These are phyloP conservation scores for Schizochytrium sp. DNA, from an alignment of 108 stramenopile genomes.

Conservation along the genomic window DNA sequence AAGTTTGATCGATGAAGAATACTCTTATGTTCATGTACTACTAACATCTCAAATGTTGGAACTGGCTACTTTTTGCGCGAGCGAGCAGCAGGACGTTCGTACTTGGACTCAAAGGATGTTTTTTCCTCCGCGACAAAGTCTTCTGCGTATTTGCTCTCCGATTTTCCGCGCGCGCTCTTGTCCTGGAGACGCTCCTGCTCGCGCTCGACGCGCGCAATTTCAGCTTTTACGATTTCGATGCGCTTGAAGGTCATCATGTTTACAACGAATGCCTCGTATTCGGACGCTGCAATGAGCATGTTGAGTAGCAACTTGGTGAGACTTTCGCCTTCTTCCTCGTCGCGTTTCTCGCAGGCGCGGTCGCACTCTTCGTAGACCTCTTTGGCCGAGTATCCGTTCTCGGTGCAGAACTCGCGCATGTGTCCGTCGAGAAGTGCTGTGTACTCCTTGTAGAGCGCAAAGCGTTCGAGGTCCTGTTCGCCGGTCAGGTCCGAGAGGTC, in stretches of 20 bases:
- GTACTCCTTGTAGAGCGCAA: neutral
- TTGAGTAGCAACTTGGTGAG: neutral
- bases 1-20: no score
- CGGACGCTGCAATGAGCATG: neutral
- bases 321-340: neutral
- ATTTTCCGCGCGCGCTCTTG: neutral
- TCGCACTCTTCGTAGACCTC: conserved; percentile 4
- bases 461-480: conserved; percentile 2
- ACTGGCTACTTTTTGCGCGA: no score
- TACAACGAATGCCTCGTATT: neutral
- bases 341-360: neutral
- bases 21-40: no score
- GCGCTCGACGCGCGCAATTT: neutral
- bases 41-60: no score
- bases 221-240: neutral
- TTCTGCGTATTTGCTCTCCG: neutral
- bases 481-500: neutral
- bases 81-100: neutral
- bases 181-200: neutral
- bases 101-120: neutral
- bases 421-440: neutral
- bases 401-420: neutral
- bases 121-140: neutral
- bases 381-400: neutral
- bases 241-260: conserved; percentile 14